Evolutionary conservation across 1,284 basidiomycete species (phyloP).

Genomic region (Moesziomyces sp.): DNA sequence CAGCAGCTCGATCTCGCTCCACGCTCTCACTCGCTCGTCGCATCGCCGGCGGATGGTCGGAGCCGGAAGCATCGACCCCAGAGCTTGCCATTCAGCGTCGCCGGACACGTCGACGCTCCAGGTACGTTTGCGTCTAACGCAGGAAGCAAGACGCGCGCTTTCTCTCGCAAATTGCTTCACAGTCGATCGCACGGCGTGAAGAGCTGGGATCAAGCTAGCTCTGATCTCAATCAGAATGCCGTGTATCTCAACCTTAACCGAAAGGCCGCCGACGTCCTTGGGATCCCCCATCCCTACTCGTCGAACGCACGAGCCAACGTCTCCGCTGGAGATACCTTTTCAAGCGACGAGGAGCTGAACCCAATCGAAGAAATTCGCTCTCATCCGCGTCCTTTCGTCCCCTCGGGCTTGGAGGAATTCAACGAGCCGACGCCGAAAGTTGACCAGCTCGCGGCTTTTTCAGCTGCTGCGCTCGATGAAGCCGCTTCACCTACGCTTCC

Average conservation of each 20-base stretch:
- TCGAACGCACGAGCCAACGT: constrained; percentile 1
- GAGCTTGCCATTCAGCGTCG: constrained; percentile 21
- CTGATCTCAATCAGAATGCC: constrained; percentile 7
- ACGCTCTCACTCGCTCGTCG: constrained; percentile 3
- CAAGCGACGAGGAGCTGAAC: constrained; percentile 18
- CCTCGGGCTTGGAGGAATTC: constrained; percentile 27
- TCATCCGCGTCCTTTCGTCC: constrained; percentile 13
- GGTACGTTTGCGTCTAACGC: background rate
- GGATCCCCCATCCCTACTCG: constrained; percentile 40
- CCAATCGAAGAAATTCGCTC: background rate
- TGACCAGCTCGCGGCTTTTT: constrained; percentile 32
- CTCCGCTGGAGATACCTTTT: constrained; percentile 13
- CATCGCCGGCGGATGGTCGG: background rate
- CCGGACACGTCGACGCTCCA: background rate
- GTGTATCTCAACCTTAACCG: constrained; percentile 16
- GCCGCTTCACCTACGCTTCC: constrained; percentile 39
- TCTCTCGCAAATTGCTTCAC: constrained; percentile 25
- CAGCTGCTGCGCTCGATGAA: constrained; percentile 35
- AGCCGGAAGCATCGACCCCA: constrained; percentile 12
- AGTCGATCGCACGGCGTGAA: constrained; percentile 17
- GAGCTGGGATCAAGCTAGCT: constrained; percentile 20
- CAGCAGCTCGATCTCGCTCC: background rate
- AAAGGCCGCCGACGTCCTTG: constrained; percentile 40
- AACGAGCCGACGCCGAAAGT: constrained; percentile 35
- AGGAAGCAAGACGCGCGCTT: constrained; percentile 18